Conservation (phyloP, 345 rosid species). For the Syzygium aqueum region DNA sequence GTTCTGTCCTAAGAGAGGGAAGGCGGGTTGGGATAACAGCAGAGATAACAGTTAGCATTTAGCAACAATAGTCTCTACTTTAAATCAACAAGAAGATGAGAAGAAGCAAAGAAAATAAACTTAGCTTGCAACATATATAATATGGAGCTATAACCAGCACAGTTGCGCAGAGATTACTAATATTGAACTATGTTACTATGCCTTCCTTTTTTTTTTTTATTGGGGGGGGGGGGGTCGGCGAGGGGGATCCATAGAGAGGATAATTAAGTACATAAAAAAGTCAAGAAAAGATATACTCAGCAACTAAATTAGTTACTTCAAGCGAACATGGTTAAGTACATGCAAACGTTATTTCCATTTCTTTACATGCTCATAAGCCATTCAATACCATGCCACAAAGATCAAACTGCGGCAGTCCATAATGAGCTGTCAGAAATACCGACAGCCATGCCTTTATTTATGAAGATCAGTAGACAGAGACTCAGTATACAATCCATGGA, state of each 20-base stretch:
- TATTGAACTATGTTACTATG: background rate
- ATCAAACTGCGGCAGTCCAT: background rate
- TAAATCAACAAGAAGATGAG: background rate
- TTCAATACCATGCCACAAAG: background rate
- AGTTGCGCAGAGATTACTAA: background rate
- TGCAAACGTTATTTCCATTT: background rate
- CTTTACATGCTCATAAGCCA: background rate
- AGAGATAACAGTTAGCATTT: background rate
- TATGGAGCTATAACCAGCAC: background rate
- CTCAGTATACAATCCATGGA: background rate
- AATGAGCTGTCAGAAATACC: background rate
- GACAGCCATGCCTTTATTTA: background rate
- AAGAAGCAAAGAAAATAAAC: background rate
- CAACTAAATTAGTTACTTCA: background rate
- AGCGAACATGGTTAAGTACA: background rate
- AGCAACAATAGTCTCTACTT: background rate
- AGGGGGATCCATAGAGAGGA: background rate
- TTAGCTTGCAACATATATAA: background rate
- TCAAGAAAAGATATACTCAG: background rate
- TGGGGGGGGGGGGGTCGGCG: no score
- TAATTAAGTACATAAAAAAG: background rate
- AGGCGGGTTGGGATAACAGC: conserved; percentile 27
- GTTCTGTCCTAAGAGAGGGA: conserved; percentile 75
- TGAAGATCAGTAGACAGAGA: background rate
- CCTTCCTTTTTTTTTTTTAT: background rate